Conservation (phyloP, 331 rosid species). For the Telfairia occidentalis region DNA sequence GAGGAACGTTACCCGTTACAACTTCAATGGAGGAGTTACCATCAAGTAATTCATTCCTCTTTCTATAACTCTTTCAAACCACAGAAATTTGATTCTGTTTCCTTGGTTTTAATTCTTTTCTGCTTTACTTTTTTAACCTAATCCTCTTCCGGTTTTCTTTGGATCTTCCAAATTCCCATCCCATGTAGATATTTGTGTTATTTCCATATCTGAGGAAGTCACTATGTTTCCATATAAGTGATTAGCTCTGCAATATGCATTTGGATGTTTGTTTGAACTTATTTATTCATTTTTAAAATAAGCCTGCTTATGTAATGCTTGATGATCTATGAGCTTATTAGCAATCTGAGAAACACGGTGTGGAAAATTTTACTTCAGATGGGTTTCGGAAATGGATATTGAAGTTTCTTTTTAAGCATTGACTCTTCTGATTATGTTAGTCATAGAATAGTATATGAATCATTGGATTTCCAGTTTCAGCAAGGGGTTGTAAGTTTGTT, state of each 20-base stretch:
- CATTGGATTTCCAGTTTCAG: background rate
- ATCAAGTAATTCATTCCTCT: conserved; percentile 47
- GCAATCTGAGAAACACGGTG: background rate
- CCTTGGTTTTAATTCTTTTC: conserved; percentile 3
- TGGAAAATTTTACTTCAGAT: background rate
- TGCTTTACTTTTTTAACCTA: background rate
- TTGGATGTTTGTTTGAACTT: background rate
- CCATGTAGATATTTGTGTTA: background rate
- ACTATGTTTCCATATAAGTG: background rate
- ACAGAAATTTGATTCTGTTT: background rate
- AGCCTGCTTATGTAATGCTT: background rate
- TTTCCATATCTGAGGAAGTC: conserved; percentile 1
- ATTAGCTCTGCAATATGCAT: background rate
- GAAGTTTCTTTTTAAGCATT: background rate
- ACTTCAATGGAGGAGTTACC: conserved; percentile 75
- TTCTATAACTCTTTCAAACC: background rate
- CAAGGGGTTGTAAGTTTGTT: background rate
- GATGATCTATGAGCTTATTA: background rate
- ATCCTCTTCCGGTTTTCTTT: background rate
- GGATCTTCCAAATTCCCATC: background rate
- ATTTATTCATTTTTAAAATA: background rate
- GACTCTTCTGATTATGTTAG: background rate
- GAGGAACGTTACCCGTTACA: conserved; percentile 55
- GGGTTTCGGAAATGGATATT: background rate
- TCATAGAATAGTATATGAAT: background rate